phyloP scores from a whole-genome alignment of 257 asterid genomes.

The Pogostemon cablin region DNA sequence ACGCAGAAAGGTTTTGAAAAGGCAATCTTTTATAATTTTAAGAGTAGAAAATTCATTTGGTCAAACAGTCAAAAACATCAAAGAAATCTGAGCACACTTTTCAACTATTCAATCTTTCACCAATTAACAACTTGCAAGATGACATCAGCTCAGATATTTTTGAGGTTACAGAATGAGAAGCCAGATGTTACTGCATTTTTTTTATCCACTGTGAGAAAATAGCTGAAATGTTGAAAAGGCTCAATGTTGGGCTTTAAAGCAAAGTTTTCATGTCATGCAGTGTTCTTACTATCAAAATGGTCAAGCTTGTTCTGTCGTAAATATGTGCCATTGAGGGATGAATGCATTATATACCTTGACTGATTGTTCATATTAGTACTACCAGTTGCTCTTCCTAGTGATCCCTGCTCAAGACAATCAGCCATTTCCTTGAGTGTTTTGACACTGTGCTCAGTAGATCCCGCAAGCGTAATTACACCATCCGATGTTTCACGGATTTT shows the following conservation, averaged over 20 bases:
- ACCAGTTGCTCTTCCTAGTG: conserved; percentile 88
- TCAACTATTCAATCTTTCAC: background rate
- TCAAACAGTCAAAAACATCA: conserved; percentile 1
- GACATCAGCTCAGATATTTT: conserved; percentile 1
- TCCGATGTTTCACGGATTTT: conserved; percentile 91
- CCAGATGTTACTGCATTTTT: background rate
- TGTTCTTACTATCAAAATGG: too few relatives aligned
- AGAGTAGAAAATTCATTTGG: background rate
- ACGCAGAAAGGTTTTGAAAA: background rate
- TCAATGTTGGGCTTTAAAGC: background rate
- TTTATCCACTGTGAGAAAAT: background rate
- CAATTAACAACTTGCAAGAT: conserved; percentile 5
- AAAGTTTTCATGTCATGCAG: too few relatives aligned
- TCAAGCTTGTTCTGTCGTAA: too few relatives aligned
- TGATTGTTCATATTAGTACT: conserved; percentile 96
- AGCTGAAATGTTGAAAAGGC: conserved; percentile 7
- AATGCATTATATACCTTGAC: conserved; percentile 60
- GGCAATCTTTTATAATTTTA: background rate
- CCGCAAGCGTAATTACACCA: conserved; percentile 94
- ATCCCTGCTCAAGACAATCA: conserved; percentile 88
- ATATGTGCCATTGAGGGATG: too few relatives aligned
- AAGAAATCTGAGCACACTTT: background rate
- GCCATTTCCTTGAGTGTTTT: conserved; percentile 86
- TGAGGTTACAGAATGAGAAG: conserved; percentile 24
- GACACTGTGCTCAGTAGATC: conserved; percentile 81